Base-by-base conservation (phyloP, 495 filamentous ascomycete species). In the Lophiostoma macrostomum region DNA sequence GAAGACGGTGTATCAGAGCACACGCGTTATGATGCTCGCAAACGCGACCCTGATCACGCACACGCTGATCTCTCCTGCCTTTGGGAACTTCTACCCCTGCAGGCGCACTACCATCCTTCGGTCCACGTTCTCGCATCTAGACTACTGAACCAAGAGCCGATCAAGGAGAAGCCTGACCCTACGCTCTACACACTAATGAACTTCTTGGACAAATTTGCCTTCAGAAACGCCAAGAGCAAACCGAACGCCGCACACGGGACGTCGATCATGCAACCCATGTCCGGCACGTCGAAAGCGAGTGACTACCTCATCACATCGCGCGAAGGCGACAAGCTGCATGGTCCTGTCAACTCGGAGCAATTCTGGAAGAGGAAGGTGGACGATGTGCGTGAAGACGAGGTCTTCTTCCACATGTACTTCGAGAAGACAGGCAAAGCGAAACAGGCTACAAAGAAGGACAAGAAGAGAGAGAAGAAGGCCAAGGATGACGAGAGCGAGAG, bases 401-500 rank as follows among this genome's bases (percentile, higher is more conserved):
- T 87, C 35, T 98, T 98, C 80, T 98, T 98, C 80, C 93, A 98
- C 70, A 82, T 86, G 50, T 98, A 97, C 80, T 97, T 98, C 69
- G 82, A 78, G 53, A 80, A 85, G 44, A 70, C 90, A 34, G 86
- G 85, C 36, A 91, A 87, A 67, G 78, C 76, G 44, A 74, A 70
- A 24, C 68, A 68, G 8, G 65, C 68, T 43, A 52, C 57, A 20
- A 58, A 58, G 42, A 67, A 64, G 24, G 82, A 85, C 66, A 79
- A 81, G 53, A 75, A 74, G 64, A 60, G 68, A 14, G 69, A 69
- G 53, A 76, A 76, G 55, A 66, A 67, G 38, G 82, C 84, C 74
- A 74, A 74, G 54, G 68, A 73, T 66, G 78, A 80, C 56, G 32
- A 62, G 22, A 66, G 59, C 0, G 67, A 71, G 12, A 69, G 68